Conservation (phyloP, 2,329 filamentous ascomycete genomes). For the Ophiostoma ulmi region DNA sequence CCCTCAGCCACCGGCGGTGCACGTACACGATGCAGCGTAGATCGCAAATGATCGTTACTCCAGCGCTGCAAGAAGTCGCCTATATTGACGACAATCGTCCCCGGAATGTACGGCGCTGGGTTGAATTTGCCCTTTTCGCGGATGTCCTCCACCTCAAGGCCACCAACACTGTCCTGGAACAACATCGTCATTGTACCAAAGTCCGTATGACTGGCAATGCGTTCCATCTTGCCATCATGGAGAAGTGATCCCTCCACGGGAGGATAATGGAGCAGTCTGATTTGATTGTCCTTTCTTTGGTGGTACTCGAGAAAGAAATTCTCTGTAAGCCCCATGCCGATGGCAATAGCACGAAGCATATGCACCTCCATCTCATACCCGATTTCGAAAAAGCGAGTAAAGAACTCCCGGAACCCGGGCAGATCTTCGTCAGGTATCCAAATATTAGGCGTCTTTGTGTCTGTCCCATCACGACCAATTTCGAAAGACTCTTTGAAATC, state of each 20-base stretch:
- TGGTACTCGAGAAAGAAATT: slow-evolving; percentile 39
- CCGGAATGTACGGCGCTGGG: slow-evolving; percentile 33
- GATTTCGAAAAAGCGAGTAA: slow-evolving; percentile 33
- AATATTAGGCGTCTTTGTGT: slow-evolving; percentile 36
- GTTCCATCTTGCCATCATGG: slow-evolving; percentile 29
- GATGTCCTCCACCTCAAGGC: slow-evolving; percentile 42
- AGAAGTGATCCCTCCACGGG: slow-evolving; percentile 33
- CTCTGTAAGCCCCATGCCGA: slow-evolving; percentile 34
- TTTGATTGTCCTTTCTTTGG: slow-evolving; percentile 51
- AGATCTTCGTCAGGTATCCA: slow-evolving; percentile 38
- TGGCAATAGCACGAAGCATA: slow-evolving; percentile 33
- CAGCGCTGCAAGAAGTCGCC: slow-evolving; percentile 40
- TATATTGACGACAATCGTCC: slow-evolving; percentile 39
- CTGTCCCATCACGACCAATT: slow-evolving; percentile 34
- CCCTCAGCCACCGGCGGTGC: slow-evolving; percentile 23
- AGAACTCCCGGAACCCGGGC: slow-evolving; percentile 36
- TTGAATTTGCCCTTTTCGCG: slow-evolving; percentile 37
- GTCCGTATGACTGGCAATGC: slow-evolving; percentile 34
- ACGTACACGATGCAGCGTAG: slow-evolving; percentile 26
- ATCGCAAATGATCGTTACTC: slow-evolving; percentile 35
- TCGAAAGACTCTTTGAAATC: slow-evolving; percentile 41
- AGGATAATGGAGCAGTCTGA: slow-evolving; percentile 55
- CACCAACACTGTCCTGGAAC: slow-evolving; percentile 42
- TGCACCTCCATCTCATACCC: slow-evolving; percentile 32
- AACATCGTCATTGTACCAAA: slow-evolving; percentile 43